These are phyloP conservation scores for Pontederia paniculata DNA, from an alignment of 176 grass and related monocot genomes.

Conservation along the genomic window DNA sequence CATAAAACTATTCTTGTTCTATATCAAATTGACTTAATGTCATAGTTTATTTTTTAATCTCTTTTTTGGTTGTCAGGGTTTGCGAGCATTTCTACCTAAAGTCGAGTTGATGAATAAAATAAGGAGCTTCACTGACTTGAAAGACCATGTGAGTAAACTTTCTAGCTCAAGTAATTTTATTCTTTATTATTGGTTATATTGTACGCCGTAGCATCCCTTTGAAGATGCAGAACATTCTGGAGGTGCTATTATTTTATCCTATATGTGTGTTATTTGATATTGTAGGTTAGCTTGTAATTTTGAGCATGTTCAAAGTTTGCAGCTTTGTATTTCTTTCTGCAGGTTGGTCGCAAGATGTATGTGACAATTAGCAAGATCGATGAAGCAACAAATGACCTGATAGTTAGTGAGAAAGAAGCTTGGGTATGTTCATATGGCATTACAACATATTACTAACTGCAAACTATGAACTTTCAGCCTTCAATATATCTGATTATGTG, in stretches of 20 bases:
- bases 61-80: slow-evolving; percentile 44
- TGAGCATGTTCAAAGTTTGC: slow-evolving; percentile 2
- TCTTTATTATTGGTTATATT: background rate
- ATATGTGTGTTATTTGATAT: background rate
- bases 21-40: slow-evolving; percentile 6
- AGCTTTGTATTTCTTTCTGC: background rate
- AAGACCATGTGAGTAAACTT: slow-evolving; percentile 52
- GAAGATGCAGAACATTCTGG: background rate
- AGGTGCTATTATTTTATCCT: too few species aligned
- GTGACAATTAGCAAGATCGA: slow-evolving; percentile 59
- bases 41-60: background rate
- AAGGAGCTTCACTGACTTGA: slow-evolving; percentile 59
- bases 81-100: slow-evolving; percentile 86
- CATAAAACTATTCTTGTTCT: too few species aligned
- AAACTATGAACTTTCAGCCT: slow-evolving; percentile 7
- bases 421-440: slow-evolving; percentile 49
- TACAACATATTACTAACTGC: background rate
- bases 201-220: too few species aligned
- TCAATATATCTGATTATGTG: background rate
- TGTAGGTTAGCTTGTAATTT: slow-evolving; percentile 5
- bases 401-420: slow-evolving; percentile 92
- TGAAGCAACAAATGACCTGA: slow-evolving; percentile 67
- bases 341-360: slow-evolving; percentile 47
- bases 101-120: slow-evolving; percentile 65
- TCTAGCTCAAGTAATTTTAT: background rate